phyloP scores from a whole-genome alignment of 176 grass and related monocot species.

The Carex littledalei region DNA sequence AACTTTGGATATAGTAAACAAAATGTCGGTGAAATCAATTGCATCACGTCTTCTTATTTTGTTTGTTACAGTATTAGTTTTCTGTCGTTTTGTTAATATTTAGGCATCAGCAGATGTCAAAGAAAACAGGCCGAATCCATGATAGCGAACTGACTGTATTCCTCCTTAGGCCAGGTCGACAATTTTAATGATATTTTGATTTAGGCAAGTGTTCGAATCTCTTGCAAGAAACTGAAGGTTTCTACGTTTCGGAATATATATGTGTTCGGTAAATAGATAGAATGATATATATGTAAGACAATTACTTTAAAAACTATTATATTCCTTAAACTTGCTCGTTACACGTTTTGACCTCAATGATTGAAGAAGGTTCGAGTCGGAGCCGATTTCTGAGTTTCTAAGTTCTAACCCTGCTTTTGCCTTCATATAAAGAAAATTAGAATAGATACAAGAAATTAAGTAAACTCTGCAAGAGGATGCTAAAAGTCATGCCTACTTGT shows the following conservation, averaged over 20 bases:
- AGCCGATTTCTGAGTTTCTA: conserved; percentile 3
- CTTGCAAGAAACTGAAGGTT: background rate
- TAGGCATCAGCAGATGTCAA: background rate
- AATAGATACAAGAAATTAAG: background rate
- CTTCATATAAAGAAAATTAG: background rate
- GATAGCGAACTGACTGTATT: background rate
- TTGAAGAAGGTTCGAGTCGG: background rate
- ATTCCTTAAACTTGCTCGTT: background rate
- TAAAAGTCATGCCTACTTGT: background rate
- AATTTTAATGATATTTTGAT: background rate
- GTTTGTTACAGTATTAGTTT: background rate
- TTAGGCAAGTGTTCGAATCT: background rate
- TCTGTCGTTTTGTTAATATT: background rate
- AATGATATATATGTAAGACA: no score
- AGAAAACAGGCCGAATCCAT: background rate
- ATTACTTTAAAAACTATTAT: background rate
- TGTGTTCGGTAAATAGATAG: background rate
- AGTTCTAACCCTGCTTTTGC: background rate
- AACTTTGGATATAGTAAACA: no score
- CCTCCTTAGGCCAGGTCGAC: background rate
- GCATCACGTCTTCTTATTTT: background rate
- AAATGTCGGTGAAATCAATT: no score
- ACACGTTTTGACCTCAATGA: background rate
- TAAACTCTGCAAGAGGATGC: background rate
- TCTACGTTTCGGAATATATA: background rate